Percentiles rank a stretch among this genome's conserved stretches.
Conservation (phyloP, 2,329 filamentous ascomycete genomes). For the Mycogone perniciosa region DNA sequence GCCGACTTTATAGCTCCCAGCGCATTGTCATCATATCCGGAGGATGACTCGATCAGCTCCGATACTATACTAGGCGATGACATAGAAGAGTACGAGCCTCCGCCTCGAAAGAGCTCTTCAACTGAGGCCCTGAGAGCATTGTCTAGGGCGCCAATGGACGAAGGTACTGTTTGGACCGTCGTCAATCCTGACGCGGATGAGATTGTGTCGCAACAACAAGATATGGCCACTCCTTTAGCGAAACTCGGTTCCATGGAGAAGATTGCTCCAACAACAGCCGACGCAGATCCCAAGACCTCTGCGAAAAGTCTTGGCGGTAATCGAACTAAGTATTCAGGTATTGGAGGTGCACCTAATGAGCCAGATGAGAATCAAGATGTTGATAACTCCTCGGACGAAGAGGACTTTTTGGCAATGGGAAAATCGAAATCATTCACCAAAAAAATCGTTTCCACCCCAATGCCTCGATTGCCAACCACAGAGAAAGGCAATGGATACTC, state of each 20-base stretch:
- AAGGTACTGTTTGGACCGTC: conserved; percentile 45
- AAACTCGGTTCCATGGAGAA: background rate
- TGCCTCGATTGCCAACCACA: background rate
- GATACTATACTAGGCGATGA: conserved; percentile 31
- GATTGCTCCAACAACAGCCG: background rate
- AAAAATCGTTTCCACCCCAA: background rate
- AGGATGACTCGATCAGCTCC: conserved; percentile 23
- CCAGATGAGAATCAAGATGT: conserved; percentile 16
- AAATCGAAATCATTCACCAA: conserved; percentile 24
- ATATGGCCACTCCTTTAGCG: background rate
- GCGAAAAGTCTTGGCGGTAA: background rate
- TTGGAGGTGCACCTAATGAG: background rate
- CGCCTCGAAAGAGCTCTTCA: conserved; percentile 49
- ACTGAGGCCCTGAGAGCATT: conserved; percentile 48
- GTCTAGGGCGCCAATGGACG: conserved; percentile 45
- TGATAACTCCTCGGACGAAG: conserved; percentile 29
- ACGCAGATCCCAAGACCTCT: background rate
- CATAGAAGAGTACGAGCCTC: conserved; percentile 34
- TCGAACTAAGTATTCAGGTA: background rate
- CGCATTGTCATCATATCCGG: conserved; percentile 19
- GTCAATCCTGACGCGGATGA: conserved; percentile 33
- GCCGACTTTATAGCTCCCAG: conserved; percentile 26
- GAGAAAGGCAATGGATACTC: conserved; percentile 1
- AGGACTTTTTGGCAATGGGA: conserved; percentile 34
- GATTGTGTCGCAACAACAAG: conserved; percentile 14